Evolutionary conservation across 495 filamentous ascomycete species (phyloP).

Genomic region (Chlorociboria aeruginascens): DNA sequence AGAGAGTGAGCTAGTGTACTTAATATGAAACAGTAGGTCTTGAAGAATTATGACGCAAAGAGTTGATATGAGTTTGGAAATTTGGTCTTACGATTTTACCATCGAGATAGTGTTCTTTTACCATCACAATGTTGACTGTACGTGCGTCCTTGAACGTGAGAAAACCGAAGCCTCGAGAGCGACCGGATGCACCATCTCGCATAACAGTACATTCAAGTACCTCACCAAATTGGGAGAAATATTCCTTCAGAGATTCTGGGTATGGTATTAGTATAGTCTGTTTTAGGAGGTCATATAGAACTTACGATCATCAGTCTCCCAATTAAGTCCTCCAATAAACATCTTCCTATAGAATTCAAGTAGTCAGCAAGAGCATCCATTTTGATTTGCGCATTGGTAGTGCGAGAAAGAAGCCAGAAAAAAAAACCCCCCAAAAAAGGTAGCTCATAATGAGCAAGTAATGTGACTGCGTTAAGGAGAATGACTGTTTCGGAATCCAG

Average conservation of each 20-base stretch:
- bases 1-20: conserved; percentile 4
- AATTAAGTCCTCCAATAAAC: conserved; percentile 98
- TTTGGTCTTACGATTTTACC: conserved; percentile 80
- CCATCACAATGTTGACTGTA: conserved; percentile 98
- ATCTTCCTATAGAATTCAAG: conserved; percentile 59
- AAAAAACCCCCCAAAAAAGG: too few species aligned
- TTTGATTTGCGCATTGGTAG: not conserved
- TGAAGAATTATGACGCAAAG: conserved; percentile 1
- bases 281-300: conserved; percentile 1
- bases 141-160: conserved; percentile 95
- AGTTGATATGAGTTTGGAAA: conserved; percentile 5
- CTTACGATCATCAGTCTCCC: conserved; percentile 98
- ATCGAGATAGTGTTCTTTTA: conserved; percentile 96
- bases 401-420: too few species aligned
- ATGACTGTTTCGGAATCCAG: too few species aligned
- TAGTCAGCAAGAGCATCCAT: not conserved
- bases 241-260: conserved; percentile 91
- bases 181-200: conserved; percentile 86
- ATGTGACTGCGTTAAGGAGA: too few species aligned
- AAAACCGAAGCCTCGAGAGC: conserved; percentile 93
- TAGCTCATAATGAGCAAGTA: too few species aligned
- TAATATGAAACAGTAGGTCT: not conserved
- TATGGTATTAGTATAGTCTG: conserved; percentile 9
- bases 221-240: conserved; percentile 96
- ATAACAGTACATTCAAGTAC: conserved; percentile 97